Percentiles rank a stretch among this genome's conserved stretches.
Evolutionary conservation across 1,284 basidiomycete genomes (phyloP).

Genomic region (Blastosporella zonata): DNA sequence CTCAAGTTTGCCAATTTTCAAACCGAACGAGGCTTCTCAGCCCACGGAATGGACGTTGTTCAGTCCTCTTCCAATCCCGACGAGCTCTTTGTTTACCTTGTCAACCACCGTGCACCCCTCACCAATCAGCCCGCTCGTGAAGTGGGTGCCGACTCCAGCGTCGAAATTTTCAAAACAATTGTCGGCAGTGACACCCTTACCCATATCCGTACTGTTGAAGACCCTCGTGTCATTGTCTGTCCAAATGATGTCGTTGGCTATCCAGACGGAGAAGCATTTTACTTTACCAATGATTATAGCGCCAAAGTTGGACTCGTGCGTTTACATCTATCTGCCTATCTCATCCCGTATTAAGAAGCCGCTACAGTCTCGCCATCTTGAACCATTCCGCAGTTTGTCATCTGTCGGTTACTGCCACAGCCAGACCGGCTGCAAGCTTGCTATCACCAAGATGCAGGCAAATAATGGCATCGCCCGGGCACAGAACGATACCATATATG

Average conservation of each 20-base stretch:
- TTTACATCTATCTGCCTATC: conserved; percentile 8
- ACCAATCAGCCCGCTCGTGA: conserved; percentile 32
- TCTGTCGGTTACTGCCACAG: conserved; percentile 60
- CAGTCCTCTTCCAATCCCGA: conserved; percentile 45
- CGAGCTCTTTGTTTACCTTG: conserved; percentile 61
- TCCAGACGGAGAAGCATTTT: conserved; percentile 57
- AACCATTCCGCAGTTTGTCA: conserved; percentile 32
- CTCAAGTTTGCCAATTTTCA: conserved; percentile 29
- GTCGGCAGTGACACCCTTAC: conserved; percentile 43
- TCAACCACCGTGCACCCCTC: conserved; percentile 60
- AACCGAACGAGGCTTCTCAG: conserved; percentile 47
- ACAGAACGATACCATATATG: conserved; percentile 54
- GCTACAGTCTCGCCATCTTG: conserved; percentile 32
- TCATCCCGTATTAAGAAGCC: neutral
- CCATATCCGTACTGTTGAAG: conserved; percentile 57
- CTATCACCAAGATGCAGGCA: conserved; percentile 38
- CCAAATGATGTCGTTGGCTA: conserved; percentile 72
- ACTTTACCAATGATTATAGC: conserved; percentile 68
- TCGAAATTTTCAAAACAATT: conserved; percentile 67
- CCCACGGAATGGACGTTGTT: conserved; percentile 75
- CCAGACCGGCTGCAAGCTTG: conserved; percentile 56
- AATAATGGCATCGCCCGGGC: conserved; percentile 59
- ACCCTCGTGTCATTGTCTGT: conserved; percentile 52
- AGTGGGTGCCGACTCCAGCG: conserved; percentile 67
- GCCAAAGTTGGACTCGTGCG: conserved; percentile 53